These are phyloP conservation scores for Berberis thunbergii DNA, from an alignment of 164 flowering plant species.

Conservation along the genomic window DNA sequence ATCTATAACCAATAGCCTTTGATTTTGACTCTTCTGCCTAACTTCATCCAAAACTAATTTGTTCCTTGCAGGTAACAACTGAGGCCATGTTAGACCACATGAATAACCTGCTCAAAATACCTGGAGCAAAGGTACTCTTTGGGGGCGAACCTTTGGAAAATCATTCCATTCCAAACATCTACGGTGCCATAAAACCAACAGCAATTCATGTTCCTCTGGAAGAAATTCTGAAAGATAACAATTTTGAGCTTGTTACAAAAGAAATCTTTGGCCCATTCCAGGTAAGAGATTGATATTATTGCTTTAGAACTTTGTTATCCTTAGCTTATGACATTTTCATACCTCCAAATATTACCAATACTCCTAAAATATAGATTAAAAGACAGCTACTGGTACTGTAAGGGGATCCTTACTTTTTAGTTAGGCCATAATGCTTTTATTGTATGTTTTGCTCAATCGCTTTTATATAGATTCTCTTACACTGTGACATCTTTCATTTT, in stretches of 20 bases:
- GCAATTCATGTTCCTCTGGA: constrained; percentile 82
- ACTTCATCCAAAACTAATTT: not conserved
- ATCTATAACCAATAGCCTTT: too few species aligned
- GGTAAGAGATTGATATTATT: constrained; percentile 29
- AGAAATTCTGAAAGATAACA: constrained; percentile 69
- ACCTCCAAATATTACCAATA: too few species aligned
- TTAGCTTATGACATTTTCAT: not conserved
- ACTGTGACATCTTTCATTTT: too few species aligned
- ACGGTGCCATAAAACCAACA: constrained; percentile 92
- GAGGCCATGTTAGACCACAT: constrained; percentile 77
- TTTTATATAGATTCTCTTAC: too few species aligned
- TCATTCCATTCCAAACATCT: constrained; percentile 76
- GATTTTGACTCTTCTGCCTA: too few species aligned
- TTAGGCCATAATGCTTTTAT: too few species aligned
- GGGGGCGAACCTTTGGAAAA: constrained; percentile 80
- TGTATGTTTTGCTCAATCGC: too few species aligned
- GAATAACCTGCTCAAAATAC: constrained; percentile 65
- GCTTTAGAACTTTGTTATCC: too few species aligned
- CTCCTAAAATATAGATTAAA: too few species aligned
- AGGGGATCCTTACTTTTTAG: too few species aligned
- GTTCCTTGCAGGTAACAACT: constrained; percentile 58
- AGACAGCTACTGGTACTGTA: too few species aligned
- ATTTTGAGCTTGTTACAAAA: constrained; percentile 73
- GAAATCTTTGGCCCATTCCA: constrained; percentile 99
- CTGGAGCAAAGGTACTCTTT: constrained; percentile 81